phyloP scores from a whole-genome alignment of 1,139 yeast genomes.

The Pichia terricola region DNA sequence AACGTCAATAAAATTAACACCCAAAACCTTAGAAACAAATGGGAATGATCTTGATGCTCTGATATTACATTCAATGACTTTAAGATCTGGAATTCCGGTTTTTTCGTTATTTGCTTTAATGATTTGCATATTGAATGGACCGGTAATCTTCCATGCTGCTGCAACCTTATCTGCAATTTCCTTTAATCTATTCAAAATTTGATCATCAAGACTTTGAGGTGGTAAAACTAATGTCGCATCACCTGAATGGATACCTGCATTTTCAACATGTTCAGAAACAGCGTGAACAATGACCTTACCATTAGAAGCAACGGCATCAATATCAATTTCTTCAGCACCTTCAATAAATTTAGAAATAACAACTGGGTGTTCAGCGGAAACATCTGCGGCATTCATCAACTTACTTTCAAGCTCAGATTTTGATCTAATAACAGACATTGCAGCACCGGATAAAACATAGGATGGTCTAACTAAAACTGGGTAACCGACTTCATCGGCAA shows the following conservation, averaged over 20 bases:
- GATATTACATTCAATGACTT: slow-evolving; percentile 96
- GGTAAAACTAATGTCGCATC: slow-evolving; percentile 95
- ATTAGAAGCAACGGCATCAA: slow-evolving; percentile 88
- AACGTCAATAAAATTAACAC: slow-evolving; percentile 86
- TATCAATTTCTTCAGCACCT: slow-evolving; percentile 94
- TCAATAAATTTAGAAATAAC: slow-evolving; percentile 92
- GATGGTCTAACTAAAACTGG: slow-evolving; percentile 98
- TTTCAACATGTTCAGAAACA: slow-evolving; percentile 94
- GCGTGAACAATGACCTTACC: slow-evolving; percentile 91
- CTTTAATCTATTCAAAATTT: slow-evolving; percentile 53
- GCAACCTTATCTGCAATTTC: slow-evolving; percentile 90
- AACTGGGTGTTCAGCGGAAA: slow-evolving; percentile 93
- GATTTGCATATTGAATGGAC: slow-evolving; percentile 98
- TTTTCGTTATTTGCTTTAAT: slow-evolving; percentile 49
- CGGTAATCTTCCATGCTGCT: slow-evolving; percentile 87
- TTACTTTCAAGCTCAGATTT: slow-evolving; percentile 72
- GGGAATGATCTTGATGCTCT: slow-evolving; percentile 99
- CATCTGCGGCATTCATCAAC: slow-evolving; percentile 80
- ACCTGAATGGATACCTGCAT: slow-evolving; percentile 98
- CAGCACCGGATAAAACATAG: slow-evolving; percentile 95
- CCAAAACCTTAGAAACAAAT: slow-evolving; percentile 93
- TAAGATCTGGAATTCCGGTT: slow-evolving; percentile 43
- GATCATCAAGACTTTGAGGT: slow-evolving; percentile 64
- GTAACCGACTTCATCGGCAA: slow-evolving; percentile 81
- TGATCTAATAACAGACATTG: slow-evolving; percentile 86